Base-by-base conservation (phyloP, 1,284 basidiomycete genomes). In the Pseudozyma sp. region DNA sequence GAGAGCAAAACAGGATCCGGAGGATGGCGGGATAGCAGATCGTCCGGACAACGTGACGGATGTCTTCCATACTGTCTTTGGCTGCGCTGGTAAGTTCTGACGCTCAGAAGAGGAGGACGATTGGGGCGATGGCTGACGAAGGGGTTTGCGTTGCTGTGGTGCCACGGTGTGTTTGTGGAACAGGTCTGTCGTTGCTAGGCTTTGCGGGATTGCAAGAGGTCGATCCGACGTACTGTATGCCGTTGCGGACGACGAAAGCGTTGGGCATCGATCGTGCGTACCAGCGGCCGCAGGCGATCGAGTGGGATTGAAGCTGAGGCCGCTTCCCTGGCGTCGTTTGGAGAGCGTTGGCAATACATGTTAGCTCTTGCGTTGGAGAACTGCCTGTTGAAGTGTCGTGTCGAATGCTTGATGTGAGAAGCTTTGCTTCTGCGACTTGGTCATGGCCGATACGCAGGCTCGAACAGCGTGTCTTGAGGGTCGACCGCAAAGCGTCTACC, bases 221-320 rank as follows among this genome's bases (percentile, higher is more conserved):
- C 30, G 96, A 98, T 84, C 96, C 96, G 0, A 91, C 97, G 19
- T 98, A 95, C 84, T 98, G 95, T 86, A 94, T 99, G 93, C 96
- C 95, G 1, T 90, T 91, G 1, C 83, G 85, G 4, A 81, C 94
- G 11, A 94, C 93, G 29, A 45, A 63, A 17, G 52, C 53, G 40
- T 56, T 84, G 34, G 58, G 72, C 7, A 81, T 82, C 19, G 53
- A 70, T 17, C 53, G 77, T n/a, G 62, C 72, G 10, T 81, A 64
- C 48, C 78, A 82, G 49, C 33, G 44, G 19, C 54, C 57, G 16
- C 48, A 48, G 11, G 30, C 57, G 7, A 57, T 59, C 34, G 47
- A 45, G 5, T 71, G 63, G 57, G 58, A 55, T 40, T 63, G 49
- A 50, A 24, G 24, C 24, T 1, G 24, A 24, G 24, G 24, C 24